Evolutionary conservation across 257 asterid species (phyloP), one percentile per base, ranked within the genome.

Genomic region (Cinchona pubescens): DNA sequence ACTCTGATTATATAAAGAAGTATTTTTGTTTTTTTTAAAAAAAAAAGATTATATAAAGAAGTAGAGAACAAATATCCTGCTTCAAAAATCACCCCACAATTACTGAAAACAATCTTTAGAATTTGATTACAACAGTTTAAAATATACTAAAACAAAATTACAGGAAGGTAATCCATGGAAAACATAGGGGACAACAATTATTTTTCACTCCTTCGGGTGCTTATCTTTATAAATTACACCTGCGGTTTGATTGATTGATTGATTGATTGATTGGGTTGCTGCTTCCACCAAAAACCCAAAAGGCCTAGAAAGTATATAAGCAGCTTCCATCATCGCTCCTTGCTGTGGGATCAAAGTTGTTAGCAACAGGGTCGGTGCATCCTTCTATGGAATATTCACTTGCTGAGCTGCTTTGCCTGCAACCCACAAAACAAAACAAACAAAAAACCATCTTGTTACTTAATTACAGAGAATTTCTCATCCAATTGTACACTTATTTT

Each of bases 301-400:
- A 64, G 74, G 60, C 58, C 76, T 80, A 82, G 7, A 77, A 0
- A 73, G 38, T 32, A 78, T 86, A 89, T 27, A n/a, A 5, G 72
- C 88, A 91, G 84, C 82, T 84, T 43, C 93, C 89, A 81, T 88
- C 86, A 71, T 91, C 93, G 59, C 96, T 88, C 76, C 93, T 88
- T 21, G 89, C 88, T 55, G 94, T 85, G 2, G 92, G 94, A 82
- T 89, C 95, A 59, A 76, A 85, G 86, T 86, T 90, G 1, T 2
- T 15, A 1, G 95, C 95, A 9, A 5, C 71, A n/a, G 84, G 92
- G 69, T 91, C 94, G 10, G 94, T 86, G 82, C 92, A 90, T 18
- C 92, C 90, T 74, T 82, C 86, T 0, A 91, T n/a, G 92, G 88
- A 69, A 88, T 15, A 35, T 5, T 2, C 14, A 85, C 75, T 76